A percentile compares a stretch with the other conserved stretches of the same genome.
These are phyloP conservation scores for Mycena haematopus DNA, from an alignment of 768 basidiomycete species.

Conservation along the genomic window DNA sequence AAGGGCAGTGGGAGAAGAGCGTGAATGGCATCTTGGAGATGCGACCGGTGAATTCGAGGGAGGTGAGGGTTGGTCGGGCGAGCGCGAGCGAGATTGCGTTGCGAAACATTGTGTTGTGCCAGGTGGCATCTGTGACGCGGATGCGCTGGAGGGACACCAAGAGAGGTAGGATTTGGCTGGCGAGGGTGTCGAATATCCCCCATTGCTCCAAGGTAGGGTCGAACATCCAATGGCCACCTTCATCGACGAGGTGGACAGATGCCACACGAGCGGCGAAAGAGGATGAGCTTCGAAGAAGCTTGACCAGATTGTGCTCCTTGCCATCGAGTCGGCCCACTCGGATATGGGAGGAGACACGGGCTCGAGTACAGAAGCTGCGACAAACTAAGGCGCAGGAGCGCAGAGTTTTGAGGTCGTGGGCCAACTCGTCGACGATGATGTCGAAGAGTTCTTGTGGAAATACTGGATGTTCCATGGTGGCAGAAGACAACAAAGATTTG, in stretches of 20 bases:
- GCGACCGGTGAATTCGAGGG: background rate
- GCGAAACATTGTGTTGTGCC: too few relatives aligned
- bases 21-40: background rate
- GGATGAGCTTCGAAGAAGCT: background rate
- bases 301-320: background rate
- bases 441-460: background rate
- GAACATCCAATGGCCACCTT: too few relatives aligned
- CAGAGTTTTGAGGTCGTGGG: background rate
- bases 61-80: background rate
- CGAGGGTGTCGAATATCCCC: too few relatives aligned
- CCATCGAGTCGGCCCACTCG: background rate
- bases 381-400: background rate
- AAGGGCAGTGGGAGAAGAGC: background rate
- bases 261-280: background rate
- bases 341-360: background rate
- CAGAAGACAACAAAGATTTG: too few relatives aligned
- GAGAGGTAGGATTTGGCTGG: background rate
- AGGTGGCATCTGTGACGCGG: background rate
- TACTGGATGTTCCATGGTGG: background rate
- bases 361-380: background rate
- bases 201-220: too few relatives aligned
- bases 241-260: background rate
- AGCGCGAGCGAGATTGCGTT: background rate
- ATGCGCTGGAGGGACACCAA: background rate
- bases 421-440: background rate